phyloP scores from a whole-genome alignment of 352 stramenopile genomes.

The Phytophthora gonapodyides region DNA sequence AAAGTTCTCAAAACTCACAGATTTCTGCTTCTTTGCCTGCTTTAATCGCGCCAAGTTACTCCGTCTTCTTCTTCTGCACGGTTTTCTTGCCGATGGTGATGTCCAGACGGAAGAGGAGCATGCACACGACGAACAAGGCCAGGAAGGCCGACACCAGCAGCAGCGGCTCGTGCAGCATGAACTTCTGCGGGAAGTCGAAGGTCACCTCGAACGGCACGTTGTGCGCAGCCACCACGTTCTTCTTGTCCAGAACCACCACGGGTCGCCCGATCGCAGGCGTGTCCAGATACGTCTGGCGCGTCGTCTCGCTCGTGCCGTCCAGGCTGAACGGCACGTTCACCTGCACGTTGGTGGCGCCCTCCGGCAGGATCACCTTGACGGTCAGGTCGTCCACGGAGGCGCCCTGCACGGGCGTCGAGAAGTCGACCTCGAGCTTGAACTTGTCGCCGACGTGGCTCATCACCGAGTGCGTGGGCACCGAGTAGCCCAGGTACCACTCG shows the following conservation, averaged over 20 bases:
- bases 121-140: constrained; percentile 85
- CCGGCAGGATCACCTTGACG: constrained; percentile 87
- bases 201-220: constrained; percentile 88
- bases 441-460: constrained; percentile 61
- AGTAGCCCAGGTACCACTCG: constrained; percentile 90
- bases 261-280: constrained; percentile 76
- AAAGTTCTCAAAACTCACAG: constrained; percentile 15
- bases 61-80: constrained; percentile 65
- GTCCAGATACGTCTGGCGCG: constrained; percentile 87
- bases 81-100: constrained; percentile 65
- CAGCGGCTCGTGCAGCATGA: constrained; percentile 89
- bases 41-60: constrained; percentile 47
- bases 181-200: constrained; percentile 79
- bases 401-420: constrained; percentile 81
- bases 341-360: constrained; percentile 81
- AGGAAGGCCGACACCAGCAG: constrained; percentile 87
- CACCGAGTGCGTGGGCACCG: constrained; percentile 80
- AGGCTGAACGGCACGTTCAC: constrained; percentile 77
- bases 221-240: constrained; percentile 84
- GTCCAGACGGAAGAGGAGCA: constrained; percentile 84
- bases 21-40: constrained; percentile 16
- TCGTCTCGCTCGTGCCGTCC: constrained; percentile 57
- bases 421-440: constrained; percentile 87
- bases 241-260: constrained; percentile 82
- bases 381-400: constrained; percentile 85